Evolutionary conservation across 2,329 filamentous ascomycete species (phyloP), one percentile per base, ranked within the genome.

Genomic region (Xylariaceae sp.): DNA sequence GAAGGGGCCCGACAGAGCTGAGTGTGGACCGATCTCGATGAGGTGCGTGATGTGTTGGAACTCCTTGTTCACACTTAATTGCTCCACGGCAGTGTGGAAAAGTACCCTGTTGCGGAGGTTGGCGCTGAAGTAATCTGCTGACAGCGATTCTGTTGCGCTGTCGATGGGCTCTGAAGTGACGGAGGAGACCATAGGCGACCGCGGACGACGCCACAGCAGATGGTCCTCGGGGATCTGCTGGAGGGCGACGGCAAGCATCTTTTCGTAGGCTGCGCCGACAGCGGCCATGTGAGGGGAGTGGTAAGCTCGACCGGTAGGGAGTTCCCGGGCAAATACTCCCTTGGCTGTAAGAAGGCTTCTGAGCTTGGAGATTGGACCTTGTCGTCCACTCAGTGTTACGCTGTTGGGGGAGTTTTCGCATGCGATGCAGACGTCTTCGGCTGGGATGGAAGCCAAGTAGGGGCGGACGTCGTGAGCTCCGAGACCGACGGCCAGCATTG

Each of bases 381-480:
- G 76, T 4, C 79, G 76, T 6, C 79, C 78, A 15, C 78, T 78
- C 49, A 79, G 77, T 6, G 81, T 73, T 15, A 78, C 77, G 61
- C 81, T 78, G n/a, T 76, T 55, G 13, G 61, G 58, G 1, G 58
- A 61, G 15, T 62, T 70, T 2, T 77, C 75, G 51, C 72, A 74
- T 18, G 72, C 65, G 17, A 78, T 69, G 61, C 73, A 69, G 7
- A 73, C 68, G 60, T 77, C 70, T 49, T 56, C 55, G 18, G 10
- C 15, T 10, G 53, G 10, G 11, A 48, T 56, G 1, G 50, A 23
- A 6, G 55, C 50, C 6, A 69, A 53, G 44, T 66, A 67, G 7
- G 58, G 51, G 8, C 59, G 34, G 3, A 70, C 67, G 0, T 68
- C 67, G 1, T 64, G 55, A 6, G 60, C 63, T 9, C 68, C 68